Evolutionary conservation across 1,139 yeast species (phyloP).

Genomic region (Petasospora fabianii): DNA sequence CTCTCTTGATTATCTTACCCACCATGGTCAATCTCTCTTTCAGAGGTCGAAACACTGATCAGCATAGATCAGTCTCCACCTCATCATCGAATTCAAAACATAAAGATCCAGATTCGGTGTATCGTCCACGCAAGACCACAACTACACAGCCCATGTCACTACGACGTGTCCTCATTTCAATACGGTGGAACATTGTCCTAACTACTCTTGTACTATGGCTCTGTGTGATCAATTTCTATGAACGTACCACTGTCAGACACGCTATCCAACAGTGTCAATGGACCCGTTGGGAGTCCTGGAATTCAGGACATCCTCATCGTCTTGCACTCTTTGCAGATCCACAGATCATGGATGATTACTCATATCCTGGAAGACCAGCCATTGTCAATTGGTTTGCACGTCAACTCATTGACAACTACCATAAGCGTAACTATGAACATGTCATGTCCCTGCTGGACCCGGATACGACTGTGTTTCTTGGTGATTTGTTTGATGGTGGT

Average conservation of each 20-base stretch:
- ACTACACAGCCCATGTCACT: constrained; percentile 1
- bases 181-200: constrained; percentile 10
- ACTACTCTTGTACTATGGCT: constrained; percentile 38
- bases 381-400: constrained; percentile 44
- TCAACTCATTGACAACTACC: constrained; percentile 61
- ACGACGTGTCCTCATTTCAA: not conserved
- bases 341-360: constrained; percentile 76
- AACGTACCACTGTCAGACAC: constrained; percentile 50
- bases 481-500: constrained; percentile 95
- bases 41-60: constrained; percentile 13
- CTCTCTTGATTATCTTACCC: too few relatives aligned
- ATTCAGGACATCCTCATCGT: constrained; percentile 44
- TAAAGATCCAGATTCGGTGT: constrained; percentile 5
- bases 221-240: constrained; percentile 51
- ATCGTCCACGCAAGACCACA: constrained; percentile 13
- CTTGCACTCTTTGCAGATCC: constrained; percentile 87
- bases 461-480: constrained; percentile 72
- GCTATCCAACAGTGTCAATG: constrained; percentile 55
- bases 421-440: constrained; percentile 69
- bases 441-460: constrained; percentile 64
- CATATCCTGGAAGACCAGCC: constrained; percentile 57
- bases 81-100: too few relatives aligned
- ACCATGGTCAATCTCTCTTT: constrained; percentile 11
- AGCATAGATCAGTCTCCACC: constrained; percentile 1
- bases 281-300: constrained; percentile 62